Evolutionary conservation across 352 stramenopile genomes (phyloP).

Genomic region (Peronosclerospora sorghi): DNA sequence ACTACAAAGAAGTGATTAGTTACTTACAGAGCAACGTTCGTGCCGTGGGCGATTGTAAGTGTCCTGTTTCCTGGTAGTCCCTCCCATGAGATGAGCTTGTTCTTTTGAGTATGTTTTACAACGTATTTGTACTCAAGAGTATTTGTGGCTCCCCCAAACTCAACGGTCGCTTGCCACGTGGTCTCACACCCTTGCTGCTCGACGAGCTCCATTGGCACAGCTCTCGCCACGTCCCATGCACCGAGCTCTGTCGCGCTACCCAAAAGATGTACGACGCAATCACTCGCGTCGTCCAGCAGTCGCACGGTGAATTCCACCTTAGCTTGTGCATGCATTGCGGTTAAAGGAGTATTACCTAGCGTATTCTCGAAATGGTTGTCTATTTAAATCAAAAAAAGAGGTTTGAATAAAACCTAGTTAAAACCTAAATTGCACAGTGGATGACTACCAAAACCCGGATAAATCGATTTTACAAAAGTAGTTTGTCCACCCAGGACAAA

Average conservation of each 20-base stretch:
- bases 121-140: constrained; percentile 79
- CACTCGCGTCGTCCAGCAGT: constrained; percentile 18
- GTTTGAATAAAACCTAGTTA: too few species aligned
- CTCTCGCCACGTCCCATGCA: constrained; percentile 42
- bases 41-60: constrained; percentile 27
- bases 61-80: constrained; percentile 57
- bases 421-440: too few species aligned
- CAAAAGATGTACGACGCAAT: constrained; percentile 34
- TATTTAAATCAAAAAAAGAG: too few species aligned
- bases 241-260: constrained; percentile 45
- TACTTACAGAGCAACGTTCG: constrained; percentile 52
- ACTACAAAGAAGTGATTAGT: not conserved
- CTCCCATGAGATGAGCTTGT: constrained; percentile 57
- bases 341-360: too few species aligned
- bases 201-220: constrained; percentile 39
- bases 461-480: too few species aligned
- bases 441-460: too few species aligned
- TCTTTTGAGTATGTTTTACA: constrained; percentile 25
- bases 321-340: not conserved
- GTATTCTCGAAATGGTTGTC: too few species aligned
- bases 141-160: constrained; percentile 10
- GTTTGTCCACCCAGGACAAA: too few species aligned
- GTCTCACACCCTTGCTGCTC: constrained; percentile 18
- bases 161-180: constrained; percentile 27
- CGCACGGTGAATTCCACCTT: constrained; percentile 31